Percentiles rank a stretch among this genome's conserved stretches.
These are phyloP conservation scores for Leccinum boreale DNA, from an alignment of 768 basidiomycete species.

Conservation along the genomic window DNA sequence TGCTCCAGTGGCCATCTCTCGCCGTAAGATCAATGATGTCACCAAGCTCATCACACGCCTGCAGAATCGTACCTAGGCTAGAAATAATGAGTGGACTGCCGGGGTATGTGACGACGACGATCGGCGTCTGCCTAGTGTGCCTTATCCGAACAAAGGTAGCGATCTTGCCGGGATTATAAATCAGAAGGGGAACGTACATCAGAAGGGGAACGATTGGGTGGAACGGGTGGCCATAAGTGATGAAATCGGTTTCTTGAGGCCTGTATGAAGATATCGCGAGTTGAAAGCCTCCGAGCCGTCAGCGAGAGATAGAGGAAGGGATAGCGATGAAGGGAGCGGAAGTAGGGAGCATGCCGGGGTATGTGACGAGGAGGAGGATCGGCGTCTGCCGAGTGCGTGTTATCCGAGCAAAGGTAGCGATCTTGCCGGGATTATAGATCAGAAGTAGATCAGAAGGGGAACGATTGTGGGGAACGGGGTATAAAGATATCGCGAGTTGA, in stretches of 20 bases:
- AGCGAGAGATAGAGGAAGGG: too few relatives aligned
- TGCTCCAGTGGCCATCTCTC: constrained; percentile 81
- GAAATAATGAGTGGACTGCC: constrained; percentile 87
- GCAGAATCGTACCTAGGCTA: constrained; percentile 79
- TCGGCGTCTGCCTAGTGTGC: constrained; percentile 51
- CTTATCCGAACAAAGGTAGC: too few relatives aligned
- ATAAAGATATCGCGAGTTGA: constrained; percentile 93
- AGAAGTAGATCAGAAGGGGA: constrained; percentile 54
- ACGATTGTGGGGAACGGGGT: constrained; percentile 87
- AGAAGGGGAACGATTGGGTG: constrained; percentile 81
- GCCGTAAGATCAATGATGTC: constrained; percentile 71
- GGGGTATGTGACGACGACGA: constrained; percentile 87
- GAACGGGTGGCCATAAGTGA: constrained; percentile 88
- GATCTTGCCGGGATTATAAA: constrained; percentile 96
- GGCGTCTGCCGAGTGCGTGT: constrained; percentile 77
- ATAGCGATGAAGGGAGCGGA: too few relatives aligned
- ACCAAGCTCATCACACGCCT: constrained; percentile 91
- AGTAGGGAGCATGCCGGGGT: constrained; percentile 27
- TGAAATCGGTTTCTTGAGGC: constrained; percentile 88
- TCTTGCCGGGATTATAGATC: constrained; percentile 91
- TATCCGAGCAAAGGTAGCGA: constrained; percentile 86
- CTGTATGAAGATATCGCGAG: constrained; percentile 84
- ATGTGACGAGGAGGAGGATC: constrained; percentile 87
- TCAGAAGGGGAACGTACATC: constrained; percentile 42
- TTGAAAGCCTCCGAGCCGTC: constrained; percentile 94